A percentile compares a stretch with the other conserved stretches of the same genome.
Evolutionary conservation across 148 eudicot species (phyloP).

Genomic region (Amaranthus cruentus): DNA sequence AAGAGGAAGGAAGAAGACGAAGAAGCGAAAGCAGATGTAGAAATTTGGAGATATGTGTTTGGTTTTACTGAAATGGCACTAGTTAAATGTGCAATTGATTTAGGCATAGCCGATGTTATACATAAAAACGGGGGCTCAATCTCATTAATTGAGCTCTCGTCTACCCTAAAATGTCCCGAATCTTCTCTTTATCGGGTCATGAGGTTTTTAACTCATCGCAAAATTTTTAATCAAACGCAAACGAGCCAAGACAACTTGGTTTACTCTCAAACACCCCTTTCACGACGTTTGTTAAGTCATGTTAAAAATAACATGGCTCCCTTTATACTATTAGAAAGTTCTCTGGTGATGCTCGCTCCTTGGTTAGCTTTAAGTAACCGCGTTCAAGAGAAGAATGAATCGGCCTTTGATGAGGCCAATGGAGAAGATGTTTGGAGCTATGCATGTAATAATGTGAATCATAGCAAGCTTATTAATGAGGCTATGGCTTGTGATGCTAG

Average conservation of each 20-base stretch:
- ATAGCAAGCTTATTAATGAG: slow-evolving; percentile 50
- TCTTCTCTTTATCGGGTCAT: slow-evolving; percentile 41
- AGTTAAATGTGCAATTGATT: slow-evolving; percentile 60
- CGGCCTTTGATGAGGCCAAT: slow-evolving; percentile 41
- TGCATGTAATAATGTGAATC: slow-evolving; percentile 30
- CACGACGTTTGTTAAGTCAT: slow-evolving; percentile 33
- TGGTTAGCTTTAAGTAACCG: slow-evolving; percentile 47
- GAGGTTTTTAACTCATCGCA: slow-evolving; percentile 48
- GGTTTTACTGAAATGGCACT: slow-evolving; percentile 57
- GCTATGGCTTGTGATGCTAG: slow-evolving; percentile 62
- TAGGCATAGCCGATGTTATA: slow-evolving; percentile 49
- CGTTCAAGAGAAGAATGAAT: slow-evolving; percentile 10
- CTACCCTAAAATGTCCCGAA: slow-evolving; percentile 37
- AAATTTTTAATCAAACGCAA: slow-evolving; percentile 32
- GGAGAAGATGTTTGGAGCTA: slow-evolving; percentile 51
- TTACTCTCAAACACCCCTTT: slow-evolving; percentile 49
- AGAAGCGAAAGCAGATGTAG: slow-evolving; percentile 38
- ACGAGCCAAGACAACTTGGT: slow-evolving; percentile 14
- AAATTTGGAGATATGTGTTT: slow-evolving; percentile 49
- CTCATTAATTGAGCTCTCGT: slow-evolving; percentile 41
- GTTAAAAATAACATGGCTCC: slow-evolving; percentile 40
- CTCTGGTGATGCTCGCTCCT: slow-evolving; percentile 45
- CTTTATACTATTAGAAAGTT: slow-evolving; percentile 37
- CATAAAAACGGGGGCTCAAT: slow-evolving; percentile 42
- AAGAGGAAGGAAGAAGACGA: slow-evolving; percentile 16